These are phyloP conservation scores for Exophiala dermatitidis DNA, from an alignment of 2,329 filamentous ascomycete species.

Conservation along the genomic window DNA sequence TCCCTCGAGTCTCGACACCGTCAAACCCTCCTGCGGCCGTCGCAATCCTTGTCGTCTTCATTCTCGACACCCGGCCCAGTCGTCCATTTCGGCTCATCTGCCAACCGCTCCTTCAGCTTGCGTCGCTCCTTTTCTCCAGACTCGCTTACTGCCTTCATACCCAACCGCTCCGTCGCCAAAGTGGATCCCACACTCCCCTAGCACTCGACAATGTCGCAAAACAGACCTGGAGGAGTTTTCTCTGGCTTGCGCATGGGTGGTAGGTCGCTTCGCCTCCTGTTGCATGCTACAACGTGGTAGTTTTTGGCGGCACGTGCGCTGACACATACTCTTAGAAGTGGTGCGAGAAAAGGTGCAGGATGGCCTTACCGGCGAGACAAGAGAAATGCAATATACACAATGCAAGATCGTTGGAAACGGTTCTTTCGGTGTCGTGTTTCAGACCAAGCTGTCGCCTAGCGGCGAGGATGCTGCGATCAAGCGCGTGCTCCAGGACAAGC, in stretches of 20 bases:
- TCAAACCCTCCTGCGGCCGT: slow-evolving; percentile 10
- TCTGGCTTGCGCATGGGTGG: slow-evolving; percentile 90
- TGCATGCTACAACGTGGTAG: slow-evolving; percentile 7
- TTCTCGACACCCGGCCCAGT: slow-evolving; percentile 6
- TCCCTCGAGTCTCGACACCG: slow-evolving; percentile 16
- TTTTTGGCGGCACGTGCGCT: slow-evolving; percentile 24
- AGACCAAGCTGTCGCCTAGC: slow-evolving; percentile 96
- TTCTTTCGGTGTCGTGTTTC: slow-evolving; percentile 97
- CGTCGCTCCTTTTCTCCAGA: slow-evolving; percentile 11
- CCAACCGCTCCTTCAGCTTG: slow-evolving; percentile 12
- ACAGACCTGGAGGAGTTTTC: slow-evolving; percentile 77
- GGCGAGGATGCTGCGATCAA: slow-evolving; percentile 99
- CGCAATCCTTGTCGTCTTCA: slow-evolving; percentile 3
- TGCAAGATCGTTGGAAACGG: slow-evolving; percentile 99
- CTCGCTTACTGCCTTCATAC: slow-evolving; percentile 4
- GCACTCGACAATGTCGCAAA: slow-evolving; percentile 67
- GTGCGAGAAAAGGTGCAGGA: slow-evolving; percentile 99
- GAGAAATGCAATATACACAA: slow-evolving; percentile 96
- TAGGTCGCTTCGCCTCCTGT: slow-evolving; percentile 48
- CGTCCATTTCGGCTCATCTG: slow-evolving; percentile 10
- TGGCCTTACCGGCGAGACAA: slow-evolving; percentile 90
- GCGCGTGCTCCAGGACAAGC: slow-evolving; percentile 95
- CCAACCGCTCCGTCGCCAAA: slow-evolving; percentile 20
- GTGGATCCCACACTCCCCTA: slow-evolving; percentile 27
- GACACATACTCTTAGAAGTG: slow-evolving; percentile 59